These are phyloP conservation scores for Coemansia sp. DNA, from an alignment of 371 early-diverging fungal species.

Conservation along the genomic window DNA sequence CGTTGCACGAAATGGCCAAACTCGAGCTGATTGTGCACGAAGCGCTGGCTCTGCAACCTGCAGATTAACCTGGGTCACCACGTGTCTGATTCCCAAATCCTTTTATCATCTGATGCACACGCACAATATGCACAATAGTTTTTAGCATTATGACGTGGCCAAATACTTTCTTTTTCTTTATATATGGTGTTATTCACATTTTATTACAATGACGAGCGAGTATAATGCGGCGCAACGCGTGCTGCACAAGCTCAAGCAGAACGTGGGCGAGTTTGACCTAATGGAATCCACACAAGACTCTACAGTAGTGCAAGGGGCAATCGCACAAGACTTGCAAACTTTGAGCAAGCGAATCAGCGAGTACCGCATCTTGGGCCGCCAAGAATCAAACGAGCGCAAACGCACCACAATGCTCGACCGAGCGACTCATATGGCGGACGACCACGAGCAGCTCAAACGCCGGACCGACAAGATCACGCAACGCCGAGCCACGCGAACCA, in stretches of 20 bases:
- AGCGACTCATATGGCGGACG: slow-evolving; percentile 34
- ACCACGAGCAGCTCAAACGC: slow-evolving; percentile 39
- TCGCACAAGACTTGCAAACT: slow-evolving; percentile 39
- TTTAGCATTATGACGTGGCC: neutral
- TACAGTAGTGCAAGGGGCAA: slow-evolving; percentile 20
- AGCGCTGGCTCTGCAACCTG: neutral
- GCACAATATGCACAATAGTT: neutral
- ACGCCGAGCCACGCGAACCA: slow-evolving; percentile 12
- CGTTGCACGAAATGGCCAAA: slow-evolving; percentile 36
- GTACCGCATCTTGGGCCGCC: slow-evolving; percentile 41
- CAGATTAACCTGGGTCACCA: neutral
- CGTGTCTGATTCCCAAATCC: neutral
- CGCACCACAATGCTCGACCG: slow-evolving; percentile 43
- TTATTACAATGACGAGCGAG: slow-evolving; percentile 39
- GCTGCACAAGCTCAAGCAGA: slow-evolving; percentile 47
- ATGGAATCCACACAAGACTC: slow-evolving; percentile 1
- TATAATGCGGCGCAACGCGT: slow-evolving; percentile 49
- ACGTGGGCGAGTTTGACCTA: slow-evolving; percentile 44
- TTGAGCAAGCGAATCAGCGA: slow-evolving; percentile 41
- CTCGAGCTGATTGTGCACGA: slow-evolving; percentile 34
- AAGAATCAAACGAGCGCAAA: slow-evolving; percentile 43
- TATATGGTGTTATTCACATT: neutral
- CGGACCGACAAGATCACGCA: slow-evolving; percentile 39
- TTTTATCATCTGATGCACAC: neutral
- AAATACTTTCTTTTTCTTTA: neutral